Evolutionary conservation across 208 protist species (phyloP), one percentile per base, ranked within the genome.

Genomic region (Vickermania ingenoplastis): DNA sequence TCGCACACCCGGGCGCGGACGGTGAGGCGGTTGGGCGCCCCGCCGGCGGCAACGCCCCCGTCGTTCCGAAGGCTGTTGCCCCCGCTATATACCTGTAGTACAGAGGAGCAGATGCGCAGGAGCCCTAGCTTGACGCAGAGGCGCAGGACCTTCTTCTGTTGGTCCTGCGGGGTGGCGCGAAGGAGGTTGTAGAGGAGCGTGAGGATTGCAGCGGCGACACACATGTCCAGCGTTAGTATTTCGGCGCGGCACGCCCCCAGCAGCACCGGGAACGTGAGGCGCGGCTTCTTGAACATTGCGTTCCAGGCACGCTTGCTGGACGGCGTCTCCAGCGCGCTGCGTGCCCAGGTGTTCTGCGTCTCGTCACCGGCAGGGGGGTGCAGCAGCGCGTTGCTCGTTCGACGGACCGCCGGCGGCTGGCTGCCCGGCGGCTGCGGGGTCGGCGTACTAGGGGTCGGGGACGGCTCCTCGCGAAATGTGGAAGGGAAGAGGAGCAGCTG

Each of bases 131-230:
- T 71, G 54, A 71, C 73, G 59, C 86, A 89, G 5, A 73, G 27
- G 22, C 65, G 66, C 56, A 86, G 69, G 0, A 73, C 63, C 52
- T 61, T 74, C 27, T 57, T 27, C 60, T 77, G 69, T 59, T 71
- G 66, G 22, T 77, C 67, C 3, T 45, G 28, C 5, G 71, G 60
- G 11, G 76, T 67, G 41, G 65, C 68, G 26, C 67, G 72, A 25
- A 89, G 61, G 2, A 92, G 61, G 55, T 89, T 89, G 68, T 89
- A 92, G 5, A 92, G 41, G 22, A 89, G 51, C 4, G 79, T 83
- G 17, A 89, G 59, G 21, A 89, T 14, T 4, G 62, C 66, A 24
- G 69, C 67, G 0, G 57, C 75, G 14, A 79, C 73, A 2, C 73
- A 55, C 1, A 66, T 55, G 41, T 79, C 75, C 1, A 53, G 53